A percentile compares a stretch with the other conserved stretches of the same genome.
These are phyloP conservation scores for Stephanodiscus minutulus DNA, from an alignment of 108 stramenopile species.

Conservation along the genomic window DNA sequence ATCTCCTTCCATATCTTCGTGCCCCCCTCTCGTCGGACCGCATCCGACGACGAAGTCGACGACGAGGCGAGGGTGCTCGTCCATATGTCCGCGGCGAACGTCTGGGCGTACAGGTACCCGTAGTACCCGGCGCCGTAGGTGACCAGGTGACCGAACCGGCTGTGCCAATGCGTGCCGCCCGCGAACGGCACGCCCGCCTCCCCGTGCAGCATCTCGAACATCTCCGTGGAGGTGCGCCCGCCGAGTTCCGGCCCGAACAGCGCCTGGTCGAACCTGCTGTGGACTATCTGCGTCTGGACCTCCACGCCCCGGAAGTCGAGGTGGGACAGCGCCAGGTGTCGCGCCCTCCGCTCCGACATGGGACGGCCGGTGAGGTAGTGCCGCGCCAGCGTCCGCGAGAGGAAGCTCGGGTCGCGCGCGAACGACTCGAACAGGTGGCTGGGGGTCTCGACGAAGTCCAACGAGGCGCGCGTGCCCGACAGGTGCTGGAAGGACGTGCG, in stretches of 20 bases:
- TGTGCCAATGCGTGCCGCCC: conserved; percentile 82
- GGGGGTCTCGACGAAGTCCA: conserved; percentile 93
- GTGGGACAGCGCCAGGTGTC: conserved; percentile 59
- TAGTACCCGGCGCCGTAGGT: conserved; percentile 91
- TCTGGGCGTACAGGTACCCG: conserved; percentile 84
- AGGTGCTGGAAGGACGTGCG: conserved; percentile 95
- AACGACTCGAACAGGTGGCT: conserved; percentile 83
- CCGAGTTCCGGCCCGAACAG: conserved; percentile 67
- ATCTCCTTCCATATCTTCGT: conserved; percentile 78
- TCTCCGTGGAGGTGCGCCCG: conserved; percentile 53
- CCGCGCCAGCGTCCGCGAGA: conserved; percentile 54
- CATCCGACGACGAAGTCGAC: conserved; percentile 20
- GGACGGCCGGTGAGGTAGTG: conserved; percentile 60
- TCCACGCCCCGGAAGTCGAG: conserved; percentile 71
- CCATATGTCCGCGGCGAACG: conserved; percentile 86
- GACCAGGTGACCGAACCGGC: conserved; percentile 82
- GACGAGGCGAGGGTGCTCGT: conserved; percentile 45
- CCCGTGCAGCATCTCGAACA: conserved; percentile 64
- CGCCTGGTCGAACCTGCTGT: conserved; percentile 81
- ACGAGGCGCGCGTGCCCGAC: conserved; percentile 89
- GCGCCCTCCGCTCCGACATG: conserved; percentile 60
- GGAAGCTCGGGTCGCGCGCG: conserved; percentile 71
- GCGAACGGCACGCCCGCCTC: conserved; percentile 67
- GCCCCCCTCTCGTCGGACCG: conserved; percentile 43
- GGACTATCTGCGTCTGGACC: conserved; percentile 79